Evolutionary conservation across 768 basidiomycete genomes (phyloP).

Genomic region (Lanmaoa rubissima): DNA sequence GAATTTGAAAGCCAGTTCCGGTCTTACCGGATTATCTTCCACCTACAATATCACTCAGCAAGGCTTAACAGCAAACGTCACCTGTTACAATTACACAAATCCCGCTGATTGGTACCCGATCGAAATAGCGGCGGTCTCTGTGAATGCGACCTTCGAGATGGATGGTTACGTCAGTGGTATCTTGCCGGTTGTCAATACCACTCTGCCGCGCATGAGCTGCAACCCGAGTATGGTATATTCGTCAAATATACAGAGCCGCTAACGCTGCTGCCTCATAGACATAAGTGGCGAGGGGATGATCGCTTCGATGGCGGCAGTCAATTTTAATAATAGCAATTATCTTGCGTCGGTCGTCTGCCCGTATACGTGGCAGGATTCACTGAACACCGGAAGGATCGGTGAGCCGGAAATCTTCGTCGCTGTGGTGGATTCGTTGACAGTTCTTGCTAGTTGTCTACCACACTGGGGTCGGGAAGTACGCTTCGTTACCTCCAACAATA

Average conservation of each 20-base stretch:
- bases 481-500: background rate
- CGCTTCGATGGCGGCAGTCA: background rate
- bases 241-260: too few species aligned
- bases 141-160: background rate
- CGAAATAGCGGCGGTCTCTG: background rate
- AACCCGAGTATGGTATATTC: background rate
- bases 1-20: background rate
- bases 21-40: background rate
- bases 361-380: background rate
- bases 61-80: background rate
- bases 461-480: background rate
- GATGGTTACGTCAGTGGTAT: background rate
- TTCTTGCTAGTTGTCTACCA: background rate
- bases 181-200: background rate
- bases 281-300: background rate
- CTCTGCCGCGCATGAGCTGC: background rate
- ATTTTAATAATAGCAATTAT: background rate
- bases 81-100: background rate
- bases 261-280: background rate
- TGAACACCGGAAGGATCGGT: background rate
- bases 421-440: background rate
- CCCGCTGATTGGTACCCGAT: background rate
- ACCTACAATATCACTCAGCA: background rate
- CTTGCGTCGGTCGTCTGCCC: constrained; percentile 1
- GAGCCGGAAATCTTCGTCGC: background rate